These are phyloP conservation scores for Didymellaceae sp. DNA, from an alignment of 2,329 filamentous ascomycete species.

Conservation along the genomic window DNA sequence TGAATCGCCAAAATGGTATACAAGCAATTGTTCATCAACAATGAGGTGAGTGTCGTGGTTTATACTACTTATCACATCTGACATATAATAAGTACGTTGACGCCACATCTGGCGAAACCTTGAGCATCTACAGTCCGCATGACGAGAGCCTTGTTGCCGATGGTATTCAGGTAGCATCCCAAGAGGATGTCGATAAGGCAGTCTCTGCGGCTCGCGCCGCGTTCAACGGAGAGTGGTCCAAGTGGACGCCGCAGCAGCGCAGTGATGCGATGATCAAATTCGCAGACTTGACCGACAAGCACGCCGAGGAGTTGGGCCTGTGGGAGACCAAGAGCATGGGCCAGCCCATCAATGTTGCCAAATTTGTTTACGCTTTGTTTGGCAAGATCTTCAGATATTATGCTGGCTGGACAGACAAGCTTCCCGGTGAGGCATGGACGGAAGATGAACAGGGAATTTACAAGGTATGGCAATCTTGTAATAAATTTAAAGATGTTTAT, in stretches of 20 bases:
- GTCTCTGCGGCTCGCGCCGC: conserved; percentile 34
- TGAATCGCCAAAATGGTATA: conserved; percentile 17
- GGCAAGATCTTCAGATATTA: conserved; percentile 27
- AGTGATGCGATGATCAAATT: conserved; percentile 31
- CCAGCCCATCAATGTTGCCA: conserved; percentile 16
- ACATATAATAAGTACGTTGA: conserved; percentile 26
- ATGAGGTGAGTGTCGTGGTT: conserved; percentile 26
- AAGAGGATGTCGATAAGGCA: conserved; percentile 35
- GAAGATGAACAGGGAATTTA: conserved; percentile 15
- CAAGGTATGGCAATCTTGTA: neutral
- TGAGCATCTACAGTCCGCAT: conserved; percentile 35
- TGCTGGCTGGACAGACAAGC: conserved; percentile 32
- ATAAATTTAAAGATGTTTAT: no score
- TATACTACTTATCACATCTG: neutral
- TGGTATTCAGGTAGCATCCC: conserved; percentile 30
- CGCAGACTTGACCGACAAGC: conserved; percentile 33
- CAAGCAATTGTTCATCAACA: conserved; percentile 37
- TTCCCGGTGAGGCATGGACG: conserved; percentile 23
- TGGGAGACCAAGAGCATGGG: conserved; percentile 30
- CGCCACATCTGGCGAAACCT: conserved; percentile 28
- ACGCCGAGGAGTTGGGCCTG: conserved; percentile 14
- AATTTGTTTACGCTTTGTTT: conserved; percentile 15
- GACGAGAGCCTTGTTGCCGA: conserved; percentile 33
- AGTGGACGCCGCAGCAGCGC: conserved; percentile 29
- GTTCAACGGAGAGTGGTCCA: conserved; percentile 30